phyloP scores from a whole-genome alignment of 1,284 basidiomycete genomes.

The Pyrrhoderma lamaoense region DNA sequence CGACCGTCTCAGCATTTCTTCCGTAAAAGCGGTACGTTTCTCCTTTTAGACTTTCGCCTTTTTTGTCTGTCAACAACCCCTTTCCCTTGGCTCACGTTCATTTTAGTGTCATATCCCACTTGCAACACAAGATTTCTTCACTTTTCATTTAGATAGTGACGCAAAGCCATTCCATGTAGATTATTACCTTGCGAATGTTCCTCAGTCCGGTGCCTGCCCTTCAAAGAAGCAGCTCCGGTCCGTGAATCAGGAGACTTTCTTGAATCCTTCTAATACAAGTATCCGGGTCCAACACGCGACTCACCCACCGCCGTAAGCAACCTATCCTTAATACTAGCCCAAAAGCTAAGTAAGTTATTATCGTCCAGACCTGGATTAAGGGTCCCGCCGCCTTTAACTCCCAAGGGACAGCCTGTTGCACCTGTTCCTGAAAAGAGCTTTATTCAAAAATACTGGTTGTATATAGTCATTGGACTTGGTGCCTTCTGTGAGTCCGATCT shows the following conservation, averaged over 20 bases:
- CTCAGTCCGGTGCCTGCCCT: slow-evolving; percentile 60
- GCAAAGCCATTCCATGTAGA: slow-evolving; percentile 54
- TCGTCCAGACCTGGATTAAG: slow-evolving; percentile 53
- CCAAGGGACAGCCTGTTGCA: slow-evolving; percentile 55
- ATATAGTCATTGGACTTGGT: slow-evolving; percentile 55
- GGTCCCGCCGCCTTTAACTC: slow-evolving; percentile 56
- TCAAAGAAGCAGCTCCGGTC: slow-evolving; percentile 21
- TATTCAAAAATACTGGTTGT: slow-evolving; percentile 86
- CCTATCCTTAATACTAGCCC: too few species aligned
- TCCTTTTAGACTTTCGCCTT: slow-evolving; percentile 12
- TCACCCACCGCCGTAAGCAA: slow-evolving; percentile 47
- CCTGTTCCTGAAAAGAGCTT: slow-evolving; percentile 69
- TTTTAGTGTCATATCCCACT: slow-evolving; percentile 53
- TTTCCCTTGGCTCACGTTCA: slow-evolving; percentile 17
- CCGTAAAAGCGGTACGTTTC: slow-evolving; percentile 61
- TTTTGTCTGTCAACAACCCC: background rate
- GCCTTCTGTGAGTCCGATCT: slow-evolving; percentile 43
- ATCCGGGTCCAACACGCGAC: slow-evolving; percentile 35
- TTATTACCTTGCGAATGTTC: slow-evolving; percentile 60
- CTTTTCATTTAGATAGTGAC: slow-evolving; percentile 45
- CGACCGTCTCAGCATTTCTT: slow-evolving; percentile 43
- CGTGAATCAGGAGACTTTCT: slow-evolving; percentile 25
- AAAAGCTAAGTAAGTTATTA: too few species aligned
- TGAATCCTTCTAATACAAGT: slow-evolving; percentile 44
- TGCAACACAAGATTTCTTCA: slow-evolving; percentile 46